Conservation (phyloP, 768 basidiomycete species). For the Boletus subparvulus region DNA sequence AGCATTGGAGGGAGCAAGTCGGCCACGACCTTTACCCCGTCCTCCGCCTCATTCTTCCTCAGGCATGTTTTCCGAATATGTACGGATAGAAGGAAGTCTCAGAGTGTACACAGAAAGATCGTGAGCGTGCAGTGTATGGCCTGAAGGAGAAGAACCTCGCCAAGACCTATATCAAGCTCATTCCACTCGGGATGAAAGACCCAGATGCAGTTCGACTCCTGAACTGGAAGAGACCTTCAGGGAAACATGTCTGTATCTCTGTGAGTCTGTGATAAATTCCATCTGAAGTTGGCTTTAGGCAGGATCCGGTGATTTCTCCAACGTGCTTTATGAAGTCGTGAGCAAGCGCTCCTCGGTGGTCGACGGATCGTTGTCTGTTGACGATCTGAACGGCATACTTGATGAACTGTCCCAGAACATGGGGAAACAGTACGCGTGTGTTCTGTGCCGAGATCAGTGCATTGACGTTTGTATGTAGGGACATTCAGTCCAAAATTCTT, state of each 20-base stretch:
- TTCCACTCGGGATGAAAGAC: conserved; percentile 78
- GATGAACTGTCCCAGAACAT: conserved; percentile 72
- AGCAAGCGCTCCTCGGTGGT: conserved; percentile 78
- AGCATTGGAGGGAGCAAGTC: conserved; percentile 86
- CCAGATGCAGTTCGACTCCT: conserved; percentile 78
- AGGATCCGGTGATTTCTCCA: conserved; percentile 84
- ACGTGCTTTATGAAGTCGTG: conserved; percentile 84
- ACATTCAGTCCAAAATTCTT: conserved; percentile 71
- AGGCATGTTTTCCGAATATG: conserved; percentile 45
- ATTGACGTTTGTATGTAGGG: conserved; percentile 45
- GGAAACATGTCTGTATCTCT: conserved; percentile 52
- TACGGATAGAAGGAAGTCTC: background rate
- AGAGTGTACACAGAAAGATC: conserved; percentile 70
- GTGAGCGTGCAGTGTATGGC: conserved; percentile 88
- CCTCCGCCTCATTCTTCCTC: conserved; percentile 85
- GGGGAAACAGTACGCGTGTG: conserved; percentile 64
- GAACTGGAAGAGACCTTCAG: conserved; percentile 88
- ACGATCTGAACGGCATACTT: conserved; percentile 77
- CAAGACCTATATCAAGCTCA: conserved; percentile 87
- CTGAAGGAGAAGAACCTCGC: conserved; percentile 94
- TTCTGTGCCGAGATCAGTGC: background rate
- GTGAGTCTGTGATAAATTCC: background rate
- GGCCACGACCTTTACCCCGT: conserved; percentile 90
- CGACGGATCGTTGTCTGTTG: conserved; percentile 73
- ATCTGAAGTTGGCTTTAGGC: conserved; percentile 40